Percentiles rank a stretch among this genome's conserved stretches.
Evolutionary conservation across 139 green algal genomes (phyloP).

Genomic region (Picochlorum sp.): DNA sequence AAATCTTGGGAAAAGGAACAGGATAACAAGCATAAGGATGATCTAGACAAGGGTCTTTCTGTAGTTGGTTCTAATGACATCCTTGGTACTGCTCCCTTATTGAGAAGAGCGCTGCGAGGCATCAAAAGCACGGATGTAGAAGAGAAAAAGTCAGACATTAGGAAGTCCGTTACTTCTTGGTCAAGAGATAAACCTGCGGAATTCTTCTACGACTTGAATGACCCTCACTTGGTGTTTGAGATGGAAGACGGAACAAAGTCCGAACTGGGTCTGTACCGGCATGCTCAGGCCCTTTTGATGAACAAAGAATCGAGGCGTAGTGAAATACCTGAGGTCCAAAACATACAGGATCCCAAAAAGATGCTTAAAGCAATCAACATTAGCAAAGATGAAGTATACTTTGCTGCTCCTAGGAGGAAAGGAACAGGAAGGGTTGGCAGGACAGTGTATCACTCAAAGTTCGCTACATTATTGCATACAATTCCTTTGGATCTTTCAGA

Average conservation of each 20-base stretch:
- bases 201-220: constrained; percentile 25
- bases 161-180: neutral
- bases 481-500: constrained; percentile 8
- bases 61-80: neutral
- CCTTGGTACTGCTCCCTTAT: neutral
- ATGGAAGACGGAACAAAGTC: neutral
- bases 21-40: neutral
- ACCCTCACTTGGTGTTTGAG: constrained; percentile 17
- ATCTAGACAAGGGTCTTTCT: neutral
- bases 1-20: neutral
- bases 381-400: constrained; percentile 18
- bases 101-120: neutral
- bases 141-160: neutral
- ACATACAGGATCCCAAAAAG: constrained; percentile 3
- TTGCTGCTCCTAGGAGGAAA: constrained; percentile 5
- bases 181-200: constrained; percentile 1
- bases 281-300: neutral
- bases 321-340: neutral
- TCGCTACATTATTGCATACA: constrained; percentile 19
- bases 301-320: neutral
- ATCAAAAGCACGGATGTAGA: neutral
- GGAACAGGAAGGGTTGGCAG: constrained; percentile 5
- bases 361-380: constrained; percentile 26
- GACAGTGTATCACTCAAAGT: constrained; percentile 16
- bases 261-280: neutral